phyloP scores from a whole-genome alignment of 371 early-diverging fungal genomes.

The Syncephalis fuscata region DNA sequence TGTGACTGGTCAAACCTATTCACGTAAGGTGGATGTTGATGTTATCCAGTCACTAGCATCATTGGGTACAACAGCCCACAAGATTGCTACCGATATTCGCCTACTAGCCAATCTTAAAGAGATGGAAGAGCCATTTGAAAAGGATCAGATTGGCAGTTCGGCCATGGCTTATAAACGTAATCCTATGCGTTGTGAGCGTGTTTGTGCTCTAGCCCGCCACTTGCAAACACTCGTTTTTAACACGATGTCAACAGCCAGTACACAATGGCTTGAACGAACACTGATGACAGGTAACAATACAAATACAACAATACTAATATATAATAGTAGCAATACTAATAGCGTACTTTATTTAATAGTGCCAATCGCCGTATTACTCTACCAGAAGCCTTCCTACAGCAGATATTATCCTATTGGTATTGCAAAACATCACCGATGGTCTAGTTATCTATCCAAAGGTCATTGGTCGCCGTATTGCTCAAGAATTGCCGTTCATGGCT shows the following conservation, averaged over 20 bases:
- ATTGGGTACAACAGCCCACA: constrained; percentile 92
- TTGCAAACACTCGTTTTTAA: constrained; percentile 83
- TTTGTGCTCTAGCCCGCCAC: constrained; percentile 91
- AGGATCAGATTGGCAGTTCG: constrained; percentile 94
- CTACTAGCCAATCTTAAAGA: constrained; percentile 93
- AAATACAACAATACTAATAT: not conserved
- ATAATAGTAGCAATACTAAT: too few relatives aligned
- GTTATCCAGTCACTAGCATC: constrained; percentile 71
- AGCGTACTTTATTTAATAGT: constrained; percentile 18
- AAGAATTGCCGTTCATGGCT: constrained; percentile 97
- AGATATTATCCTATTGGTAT: constrained; percentile 80
- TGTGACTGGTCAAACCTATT: constrained; percentile 96
- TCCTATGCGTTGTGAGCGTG: constrained; percentile 96
- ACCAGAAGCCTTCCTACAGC: constrained; percentile 96
- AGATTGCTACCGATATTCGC: constrained; percentile 93
- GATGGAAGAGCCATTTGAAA: constrained; percentile 96
- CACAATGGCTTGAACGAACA: constrained; percentile 95
- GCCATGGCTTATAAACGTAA: constrained; percentile 99
- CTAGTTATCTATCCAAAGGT: constrained; percentile 95
- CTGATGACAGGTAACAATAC: constrained; percentile 61
- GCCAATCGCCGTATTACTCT: constrained; percentile 93
- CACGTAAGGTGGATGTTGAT: constrained; percentile 94
- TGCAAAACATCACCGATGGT: constrained; percentile 92
- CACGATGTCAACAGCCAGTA: constrained; percentile 75
- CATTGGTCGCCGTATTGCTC: constrained; percentile 74